Evolutionary conservation across 2,329 filamentous ascomycete species (phyloP).

Genomic region (Pyricularia sp.): DNA sequence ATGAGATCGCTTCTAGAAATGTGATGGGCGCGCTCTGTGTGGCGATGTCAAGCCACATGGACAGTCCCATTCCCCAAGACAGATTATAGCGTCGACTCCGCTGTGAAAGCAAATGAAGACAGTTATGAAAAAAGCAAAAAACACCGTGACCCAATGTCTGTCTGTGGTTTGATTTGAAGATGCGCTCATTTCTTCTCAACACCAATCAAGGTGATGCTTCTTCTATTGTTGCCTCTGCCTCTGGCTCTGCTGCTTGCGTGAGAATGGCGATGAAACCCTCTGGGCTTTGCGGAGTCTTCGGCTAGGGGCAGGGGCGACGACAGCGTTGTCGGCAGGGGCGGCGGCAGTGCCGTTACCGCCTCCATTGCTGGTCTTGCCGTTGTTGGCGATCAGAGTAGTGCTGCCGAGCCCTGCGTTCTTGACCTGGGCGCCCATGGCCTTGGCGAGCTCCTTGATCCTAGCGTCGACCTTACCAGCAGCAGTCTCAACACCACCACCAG

Average conservation of each 20-base stretch:
- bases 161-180: neutral
- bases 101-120: neutral
- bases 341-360: conserved; percentile 8
- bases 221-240: neutral
- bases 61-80: neutral
- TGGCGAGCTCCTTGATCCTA: conserved; percentile 44
- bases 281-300: neutral
- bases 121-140: neutral
- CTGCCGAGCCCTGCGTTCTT: conserved; percentile 31
- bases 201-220: neutral
- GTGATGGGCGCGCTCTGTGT: neutral
- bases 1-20: neutral
- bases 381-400: conserved; percentile 47
- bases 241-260: too few species aligned
- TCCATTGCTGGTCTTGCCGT: conserved; percentile 26
- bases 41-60: too few species aligned
- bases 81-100: neutral
- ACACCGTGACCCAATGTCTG: neutral
- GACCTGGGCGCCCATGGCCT: conserved; percentile 33
- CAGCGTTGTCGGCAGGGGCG: conserved; percentile 6
- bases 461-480: conserved; percentile 32
- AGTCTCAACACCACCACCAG: conserved; percentile 42
- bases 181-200: neutral
- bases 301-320: neutral
- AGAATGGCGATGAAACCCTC: too few species aligned